Evolutionary conservation across 2,329 filamentous ascomycete species (phyloP).

Genomic region (Neonectria sp.): DNA sequence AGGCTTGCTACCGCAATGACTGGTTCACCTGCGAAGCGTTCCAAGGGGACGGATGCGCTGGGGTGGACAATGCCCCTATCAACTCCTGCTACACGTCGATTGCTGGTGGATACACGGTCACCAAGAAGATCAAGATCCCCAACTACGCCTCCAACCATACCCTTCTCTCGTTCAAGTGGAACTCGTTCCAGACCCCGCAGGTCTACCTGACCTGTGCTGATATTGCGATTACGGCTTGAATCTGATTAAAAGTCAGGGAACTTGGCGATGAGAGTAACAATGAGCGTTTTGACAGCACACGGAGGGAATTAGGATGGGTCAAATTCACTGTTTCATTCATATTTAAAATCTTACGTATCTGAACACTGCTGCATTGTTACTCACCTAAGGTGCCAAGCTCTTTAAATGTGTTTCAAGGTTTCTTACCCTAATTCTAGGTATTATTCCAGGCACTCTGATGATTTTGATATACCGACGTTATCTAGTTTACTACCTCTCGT

Average conservation of each 20-base stretch:
- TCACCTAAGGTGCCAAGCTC: no score
- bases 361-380: not conserved
- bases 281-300: not conserved
- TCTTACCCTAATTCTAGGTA: no score
- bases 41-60: slow-evolving; percentile 51
- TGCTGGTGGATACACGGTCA: slow-evolving; percentile 67
- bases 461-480: no score
- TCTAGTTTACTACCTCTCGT: no score
- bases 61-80: slow-evolving; percentile 60
- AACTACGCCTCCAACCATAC: slow-evolving; percentile 65
- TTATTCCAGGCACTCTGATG: no score
- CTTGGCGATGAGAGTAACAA: not conserved
- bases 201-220: slow-evolving; percentile 69
- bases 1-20: slow-evolving; percentile 65
- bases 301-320: not conserved
- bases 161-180: slow-evolving; percentile 67
- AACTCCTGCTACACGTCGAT: slow-evolving; percentile 67
- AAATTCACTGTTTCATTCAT: not conserved
- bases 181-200: slow-evolving; percentile 68
- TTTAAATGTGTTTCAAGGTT: no score
- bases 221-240: slow-evolving; percentile 58
- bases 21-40: slow-evolving; percentile 70
- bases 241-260: not conserved
- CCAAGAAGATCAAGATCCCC: slow-evolving; percentile 66
- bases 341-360: not conserved